Base-by-base conservation (phyloP, 2,329 filamentous ascomycete species). In the Xylariaceae sp. region DNA sequence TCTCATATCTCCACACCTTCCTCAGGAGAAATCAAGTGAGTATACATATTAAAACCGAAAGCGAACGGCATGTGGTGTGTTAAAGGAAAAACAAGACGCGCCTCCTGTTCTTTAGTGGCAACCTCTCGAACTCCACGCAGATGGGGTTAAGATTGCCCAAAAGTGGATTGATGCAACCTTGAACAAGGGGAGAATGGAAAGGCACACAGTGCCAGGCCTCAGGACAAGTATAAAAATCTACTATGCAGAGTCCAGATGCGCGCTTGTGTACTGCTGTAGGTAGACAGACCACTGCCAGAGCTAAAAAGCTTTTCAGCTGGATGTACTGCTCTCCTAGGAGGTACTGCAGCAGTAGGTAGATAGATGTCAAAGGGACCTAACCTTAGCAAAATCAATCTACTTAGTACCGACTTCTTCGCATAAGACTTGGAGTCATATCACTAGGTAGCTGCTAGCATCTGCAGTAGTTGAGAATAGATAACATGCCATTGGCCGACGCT, bases 391-490 rank as follows among this genome's bases (percentile, higher is more conserved):
- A 39, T 34, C 21, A 24, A 40, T n/a, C 15, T 30, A 29, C 21
- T n/a, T n/a, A n/a, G n/a, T n/a, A n/a, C n/a, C n/a, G n/a, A n/a
- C n/a, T n/a, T n/a, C n/a, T n/a, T n/a, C n/a, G n/a, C n/a, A n/a
- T n/a, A n/a, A n/a, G n/a, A n/a, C n/a, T n/a, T n/a, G n/a, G n/a
- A 43, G 45, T 48, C 15, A 43, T 31, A 48, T 46, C 21, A 31
- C 45, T 46, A 47, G n/a, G n/a, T n/a, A n/a, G 36, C 26, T 16
- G 31, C 32, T 48, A 46, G 40, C 16, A 28, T 40, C 28, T 43
- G 45, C 45, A 46, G 38, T 48, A 47, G 43, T 40, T 23, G 34
- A 40, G 11, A 23, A 34, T 27, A 35, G 37, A 27, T 18, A 14
- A 30, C 11, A 24, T 17, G 17, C 36, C 28, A 47, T 47, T 47